These are phyloP conservation scores for Nothophoma quercina DNA, from an alignment of 2,329 filamentous ascomycete genomes.

Conservation along the genomic window DNA sequence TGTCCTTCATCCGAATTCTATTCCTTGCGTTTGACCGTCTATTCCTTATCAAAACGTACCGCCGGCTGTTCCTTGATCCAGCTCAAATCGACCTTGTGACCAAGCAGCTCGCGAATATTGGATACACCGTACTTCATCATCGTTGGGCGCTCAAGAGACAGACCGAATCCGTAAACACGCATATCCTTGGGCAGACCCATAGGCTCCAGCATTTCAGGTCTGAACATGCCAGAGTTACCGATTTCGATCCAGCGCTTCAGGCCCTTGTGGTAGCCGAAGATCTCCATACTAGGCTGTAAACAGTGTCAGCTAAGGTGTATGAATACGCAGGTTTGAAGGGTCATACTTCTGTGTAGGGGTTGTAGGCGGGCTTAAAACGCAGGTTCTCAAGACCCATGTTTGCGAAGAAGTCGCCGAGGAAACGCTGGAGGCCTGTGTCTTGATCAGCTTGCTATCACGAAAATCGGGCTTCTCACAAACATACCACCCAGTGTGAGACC, in stretches of 20 bases:
- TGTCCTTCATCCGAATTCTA: neutral
- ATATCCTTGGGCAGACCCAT: slow-evolving; percentile 94
- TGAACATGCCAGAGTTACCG: slow-evolving; percentile 98
- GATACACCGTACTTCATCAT: slow-evolving; percentile 88
- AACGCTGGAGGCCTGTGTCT: slow-evolving; percentile 82
- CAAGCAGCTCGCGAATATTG: slow-evolving; percentile 91
- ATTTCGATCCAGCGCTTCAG: slow-evolving; percentile 79
- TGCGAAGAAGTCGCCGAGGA: slow-evolving; percentile 94
- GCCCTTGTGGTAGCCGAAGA: slow-evolving; percentile 90
- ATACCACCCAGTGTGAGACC: slow-evolving; percentile 84
- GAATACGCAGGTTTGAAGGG: too few relatives aligned
- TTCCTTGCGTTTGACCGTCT: neutral
- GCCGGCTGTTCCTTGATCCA: slow-evolving; percentile 94
- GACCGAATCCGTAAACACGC: slow-evolving; percentile 91
- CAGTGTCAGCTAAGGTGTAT: neutral
- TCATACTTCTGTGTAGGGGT: slow-evolving; percentile 69
- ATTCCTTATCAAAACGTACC: slow-evolving; percentile 87
- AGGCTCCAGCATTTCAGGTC: slow-evolving; percentile 93
- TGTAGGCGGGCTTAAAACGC: slow-evolving; percentile 97
- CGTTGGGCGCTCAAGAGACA: slow-evolving; percentile 90
- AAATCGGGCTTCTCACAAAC: neutral
- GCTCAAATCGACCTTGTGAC: slow-evolving; percentile 92
- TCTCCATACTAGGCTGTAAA: slow-evolving; percentile 80
- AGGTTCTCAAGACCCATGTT: slow-evolving; percentile 92
- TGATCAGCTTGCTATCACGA: too few relatives aligned